Conservation (phyloP, 768 basidiomycete genomes). For the Cytidiella melzeri region DNA sequence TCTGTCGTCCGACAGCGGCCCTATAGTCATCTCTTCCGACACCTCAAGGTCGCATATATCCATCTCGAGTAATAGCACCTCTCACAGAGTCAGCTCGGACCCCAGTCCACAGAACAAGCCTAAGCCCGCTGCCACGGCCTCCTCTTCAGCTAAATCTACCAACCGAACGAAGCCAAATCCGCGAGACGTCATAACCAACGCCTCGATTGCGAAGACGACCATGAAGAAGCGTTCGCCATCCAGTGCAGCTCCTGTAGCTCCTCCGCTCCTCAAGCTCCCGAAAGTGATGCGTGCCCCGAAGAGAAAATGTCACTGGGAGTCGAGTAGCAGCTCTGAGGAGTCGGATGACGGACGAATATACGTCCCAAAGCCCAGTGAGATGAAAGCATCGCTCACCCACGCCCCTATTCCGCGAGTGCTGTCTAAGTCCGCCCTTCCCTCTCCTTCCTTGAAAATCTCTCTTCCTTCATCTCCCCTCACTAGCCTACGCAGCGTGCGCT, state of each 20-base stretch:
- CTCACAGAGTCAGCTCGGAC: conserved; percentile 1
- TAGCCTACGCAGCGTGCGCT: not conserved
- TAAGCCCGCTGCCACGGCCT: not conserved
- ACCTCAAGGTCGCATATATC: conserved; percentile 11
- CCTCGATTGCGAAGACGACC: conserved; percentile 8
- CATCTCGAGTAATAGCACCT: conserved; percentile 8
- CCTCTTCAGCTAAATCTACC: not conserved
- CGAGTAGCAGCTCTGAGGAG: not conserved
- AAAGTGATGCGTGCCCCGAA: conserved; percentile 1
- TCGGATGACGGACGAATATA: not conserved
- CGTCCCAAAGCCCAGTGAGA: conserved; percentile 2
- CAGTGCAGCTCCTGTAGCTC: not conserved
- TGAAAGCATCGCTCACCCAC: conserved; percentile 3
- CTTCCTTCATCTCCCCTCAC: not conserved
- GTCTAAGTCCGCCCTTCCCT: not conserved
- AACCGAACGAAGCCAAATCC: not conserved
- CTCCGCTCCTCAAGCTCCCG: not conserved
- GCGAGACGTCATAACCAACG: not conserved
- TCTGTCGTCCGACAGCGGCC: conserved; percentile 19
- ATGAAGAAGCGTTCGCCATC: conserved; percentile 3
- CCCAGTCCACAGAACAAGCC: not conserved
- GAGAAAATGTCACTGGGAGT: conserved; percentile 7
- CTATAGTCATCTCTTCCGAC: conserved; percentile 16
- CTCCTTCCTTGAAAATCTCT: not conserved
- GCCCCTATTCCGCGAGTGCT: conserved; percentile 1